phyloP scores from a whole-genome alignment of 2,329 filamentous ascomycete species.

The Colletotrichum falcatum region DNA sequence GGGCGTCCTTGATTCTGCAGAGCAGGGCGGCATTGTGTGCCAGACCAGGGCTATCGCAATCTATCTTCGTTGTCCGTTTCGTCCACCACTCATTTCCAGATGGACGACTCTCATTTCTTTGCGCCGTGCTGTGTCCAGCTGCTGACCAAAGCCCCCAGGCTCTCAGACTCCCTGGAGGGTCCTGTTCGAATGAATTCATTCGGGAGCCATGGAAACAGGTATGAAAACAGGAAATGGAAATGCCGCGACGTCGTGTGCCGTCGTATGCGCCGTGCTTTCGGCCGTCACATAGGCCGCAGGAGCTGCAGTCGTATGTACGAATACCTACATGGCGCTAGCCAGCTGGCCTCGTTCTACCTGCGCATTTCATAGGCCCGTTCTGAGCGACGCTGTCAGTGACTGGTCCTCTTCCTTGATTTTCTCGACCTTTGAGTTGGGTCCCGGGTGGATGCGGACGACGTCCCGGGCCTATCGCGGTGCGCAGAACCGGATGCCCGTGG shows the following conservation, averaged over 20 bases:
- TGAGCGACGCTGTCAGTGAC: conserved; percentile 49
- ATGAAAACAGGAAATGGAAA: no score
- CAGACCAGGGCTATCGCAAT: conserved; percentile 25
- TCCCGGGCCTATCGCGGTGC: conserved; percentile 58
- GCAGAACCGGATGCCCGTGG: conserved; percentile 49
- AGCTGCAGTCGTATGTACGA: conserved; percentile 47
- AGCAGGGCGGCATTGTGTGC: conserved; percentile 12
- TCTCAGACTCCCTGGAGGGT: background rate
- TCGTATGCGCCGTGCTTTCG: conserved; percentile 22
- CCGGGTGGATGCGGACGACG: conserved; percentile 52
- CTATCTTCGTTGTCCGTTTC: conserved; percentile 1
- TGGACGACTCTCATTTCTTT: conserved; percentile 30
- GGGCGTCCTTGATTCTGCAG: conserved; percentile 34
- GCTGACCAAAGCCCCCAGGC: conserved; percentile 27
- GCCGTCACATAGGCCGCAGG: conserved; percentile 46
- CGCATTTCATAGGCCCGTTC: conserved; percentile 54
- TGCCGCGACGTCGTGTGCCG: conserved; percentile 13
- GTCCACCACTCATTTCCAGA: conserved; percentile 31
- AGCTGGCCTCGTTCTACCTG: conserved; percentile 58
- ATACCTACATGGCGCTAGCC: conserved; percentile 35
- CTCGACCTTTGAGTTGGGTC: conserved; percentile 53
- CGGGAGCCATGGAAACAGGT: conserved; percentile 17
- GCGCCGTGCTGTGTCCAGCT: conserved; percentile 15
- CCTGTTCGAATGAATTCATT: conserved; percentile 5
- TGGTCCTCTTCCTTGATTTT: conserved; percentile 56